Conservation (phyloP, 805 yeast species). For the Metschnikowia gruessii region DNA sequence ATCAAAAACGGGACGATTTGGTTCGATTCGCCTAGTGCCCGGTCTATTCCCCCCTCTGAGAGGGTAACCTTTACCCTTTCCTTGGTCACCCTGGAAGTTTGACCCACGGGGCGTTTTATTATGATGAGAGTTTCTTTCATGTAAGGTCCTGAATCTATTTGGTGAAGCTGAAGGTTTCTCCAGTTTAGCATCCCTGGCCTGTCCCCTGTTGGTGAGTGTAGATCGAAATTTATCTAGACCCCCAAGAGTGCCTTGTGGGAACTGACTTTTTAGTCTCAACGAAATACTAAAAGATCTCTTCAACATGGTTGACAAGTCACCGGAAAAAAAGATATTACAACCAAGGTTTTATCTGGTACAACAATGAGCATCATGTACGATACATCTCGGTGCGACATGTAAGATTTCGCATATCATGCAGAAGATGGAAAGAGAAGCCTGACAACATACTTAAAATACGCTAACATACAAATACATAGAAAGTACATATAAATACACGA, state of each 20-base stretch:
- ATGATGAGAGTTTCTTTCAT: constrained; percentile 1
- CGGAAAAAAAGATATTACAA: not conserved
- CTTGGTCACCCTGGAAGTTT: not conserved
- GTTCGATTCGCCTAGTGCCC: constrained; percentile 1
- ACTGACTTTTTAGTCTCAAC: not conserved
- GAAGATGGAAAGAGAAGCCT: constrained; percentile 1
- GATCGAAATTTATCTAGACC: constrained; percentile 2
- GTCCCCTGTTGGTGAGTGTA: not conserved
- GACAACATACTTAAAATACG: no score
- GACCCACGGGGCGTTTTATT: not conserved
- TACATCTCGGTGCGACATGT: not conserved
- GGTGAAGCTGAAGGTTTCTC: constrained; percentile 3
- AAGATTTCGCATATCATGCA: not conserved
- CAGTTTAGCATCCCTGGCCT: not conserved
- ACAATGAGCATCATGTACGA: no score
- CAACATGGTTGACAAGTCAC: not conserved
- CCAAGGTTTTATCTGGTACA: no score
- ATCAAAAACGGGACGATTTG: constrained; percentile 18
- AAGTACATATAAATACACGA: not conserved
- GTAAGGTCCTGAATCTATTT: constrained; percentile 6
- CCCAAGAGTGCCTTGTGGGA: not conserved
- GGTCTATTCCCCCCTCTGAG: constrained; percentile 8
- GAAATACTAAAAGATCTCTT: constrained; percentile 3
- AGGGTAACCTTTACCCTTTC: not conserved
- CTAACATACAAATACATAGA: no score